Conservation (phyloP, 2,329 filamentous ascomycete genomes). For the Tolypocladium endophyticum region DNA sequence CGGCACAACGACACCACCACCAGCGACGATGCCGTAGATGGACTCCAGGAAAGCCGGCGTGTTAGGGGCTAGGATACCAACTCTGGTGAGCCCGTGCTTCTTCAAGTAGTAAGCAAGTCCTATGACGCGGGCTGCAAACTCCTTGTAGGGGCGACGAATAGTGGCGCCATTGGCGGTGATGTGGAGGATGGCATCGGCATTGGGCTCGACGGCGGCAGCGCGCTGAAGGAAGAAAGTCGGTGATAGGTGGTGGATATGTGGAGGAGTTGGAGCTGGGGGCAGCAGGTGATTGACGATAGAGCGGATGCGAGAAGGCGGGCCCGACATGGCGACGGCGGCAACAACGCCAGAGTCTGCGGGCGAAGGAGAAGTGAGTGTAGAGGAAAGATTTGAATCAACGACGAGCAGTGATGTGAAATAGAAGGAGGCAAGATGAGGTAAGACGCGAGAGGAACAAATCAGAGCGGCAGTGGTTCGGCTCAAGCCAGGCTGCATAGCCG, state of each 20-base stretch:
- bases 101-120: slow-evolving; percentile 82
- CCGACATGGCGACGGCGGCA: slow-evolving; percentile 42
- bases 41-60: slow-evolving; percentile 90
- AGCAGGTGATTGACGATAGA: slow-evolving; percentile 43
- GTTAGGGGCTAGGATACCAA: slow-evolving; percentile 83
- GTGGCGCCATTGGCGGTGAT: slow-evolving; percentile 66
- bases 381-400: neutral
- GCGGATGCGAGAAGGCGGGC: slow-evolving; percentile 48
- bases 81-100: slow-evolving; percentile 61
- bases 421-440: neutral
- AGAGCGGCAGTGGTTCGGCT: neutral
- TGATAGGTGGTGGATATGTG: slow-evolving; percentile 67
- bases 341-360: neutral
- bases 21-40: slow-evolving; percentile 78
- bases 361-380: neutral
- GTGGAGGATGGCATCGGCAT: slow-evolving; percentile 78
- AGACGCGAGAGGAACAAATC: neutral
- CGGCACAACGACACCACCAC: slow-evolving; percentile 66
- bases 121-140: slow-evolving; percentile 75
- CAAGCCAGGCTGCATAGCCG: neutral
- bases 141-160: slow-evolving; percentile 66
- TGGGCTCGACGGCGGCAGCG: slow-evolving; percentile 78
- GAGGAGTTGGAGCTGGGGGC: slow-evolving; percentile 28
- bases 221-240: slow-evolving; percentile 82
- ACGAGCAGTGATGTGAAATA: neutral